Evolutionary conservation across 2,329 filamentous ascomycete genomes (phyloP), one percentile per base, ranked within the genome.

Genomic region (Paramyrothecium sp.): DNA sequence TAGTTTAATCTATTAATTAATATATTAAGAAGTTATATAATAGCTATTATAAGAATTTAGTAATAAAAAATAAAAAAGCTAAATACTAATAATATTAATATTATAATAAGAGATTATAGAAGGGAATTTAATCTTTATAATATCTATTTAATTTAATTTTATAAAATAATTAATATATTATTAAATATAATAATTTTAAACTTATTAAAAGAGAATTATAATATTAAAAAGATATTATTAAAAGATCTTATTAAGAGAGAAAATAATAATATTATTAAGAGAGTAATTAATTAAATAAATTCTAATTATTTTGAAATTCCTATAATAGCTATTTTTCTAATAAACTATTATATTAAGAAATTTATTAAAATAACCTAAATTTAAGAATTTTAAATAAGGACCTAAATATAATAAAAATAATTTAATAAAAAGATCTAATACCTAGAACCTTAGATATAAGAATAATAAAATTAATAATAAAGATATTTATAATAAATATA

Each of bases 381-480:
- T n/a, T n/a, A n/a, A n/a, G n/a, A n/a, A n/a, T n/a, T n/a, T n/a
- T n/a, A n/a, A n/a, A n/a, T n/a, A n/a, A n/a, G n/a, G n/a, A n/a
- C n/a, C n/a, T n/a, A n/a, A n/a, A 22, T 7, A 47, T 54, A 48
- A n/a, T 26, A 2, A 44, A 47, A 19, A 7, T 54, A 47, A 12
- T 48, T 44, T 16, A 5, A 46, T 44, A 26, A 21, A 47, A 47
- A 44, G 34, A n/a, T n/a, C 34, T 41, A 33, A 55, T 30, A 34
- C 22, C 7, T n/a, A 11, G 10, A 11, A 11, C 16, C 16, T n/a
- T 48, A 11, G 33, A 50, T 16, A 30, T 23, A 49, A 22, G 33
- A 19, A 33, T 51, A 56, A 12, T 53, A 56, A 16, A 23, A 23
- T 47, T 33, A 7, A 46, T 53, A 53, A 46, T 46, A 44, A 38